Evolutionary conservation across 1,284 basidiomycete species (phyloP), one percentile per base, ranked within the genome.

Genomic region (Cutaneotrichosporon spelunceum): DNA sequence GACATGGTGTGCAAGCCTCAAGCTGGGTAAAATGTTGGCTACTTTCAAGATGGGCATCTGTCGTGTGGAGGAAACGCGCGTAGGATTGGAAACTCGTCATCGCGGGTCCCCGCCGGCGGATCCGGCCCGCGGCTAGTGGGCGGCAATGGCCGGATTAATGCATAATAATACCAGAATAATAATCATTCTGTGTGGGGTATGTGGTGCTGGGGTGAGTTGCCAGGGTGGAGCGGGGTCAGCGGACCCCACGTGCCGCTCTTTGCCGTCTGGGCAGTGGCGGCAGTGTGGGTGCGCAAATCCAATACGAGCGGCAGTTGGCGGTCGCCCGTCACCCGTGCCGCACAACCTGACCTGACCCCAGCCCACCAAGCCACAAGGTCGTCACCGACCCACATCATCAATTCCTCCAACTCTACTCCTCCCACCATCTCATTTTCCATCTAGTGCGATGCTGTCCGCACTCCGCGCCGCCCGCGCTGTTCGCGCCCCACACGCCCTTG

Each of bases 391-490:
- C 30, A 33, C 42, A 14, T 27, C 45, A 19, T 30, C 49, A 29
- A 24, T 50, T 49, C 56, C 26, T 57, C 45, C 6, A 42, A 16
- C 19, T n/a, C 16, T 36, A 11, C 11, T 48, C 49, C 33, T 23
- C 16, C 21, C 39, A 30, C 33, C 45, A 36, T 36, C 30, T 13
- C 30, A 13, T 23, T 39, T 34, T 16, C 11, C 39, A 10, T 13
- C 53, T 30, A 13, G 6, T 42, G 36, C 21, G 27, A 57, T 59
- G 58, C 52, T 59, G 52, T 30, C 52, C 33, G 50, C 58, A 33
- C 21, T 54, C 50, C 58, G 53, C 21, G 52, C 42, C 42, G 19
- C 42, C 16, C 50, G 58, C 52, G 19, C 42, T 29, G 19, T 30
- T 16, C 50, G 58, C 52, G 10, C 30, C 58, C 27, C 49, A 52